Percentiles rank a stretch among this genome's conserved stretches.
Evolutionary conservation across 2,329 filamentous ascomycete genomes (phyloP).

Genomic region (Colletotrichum sp.): DNA sequence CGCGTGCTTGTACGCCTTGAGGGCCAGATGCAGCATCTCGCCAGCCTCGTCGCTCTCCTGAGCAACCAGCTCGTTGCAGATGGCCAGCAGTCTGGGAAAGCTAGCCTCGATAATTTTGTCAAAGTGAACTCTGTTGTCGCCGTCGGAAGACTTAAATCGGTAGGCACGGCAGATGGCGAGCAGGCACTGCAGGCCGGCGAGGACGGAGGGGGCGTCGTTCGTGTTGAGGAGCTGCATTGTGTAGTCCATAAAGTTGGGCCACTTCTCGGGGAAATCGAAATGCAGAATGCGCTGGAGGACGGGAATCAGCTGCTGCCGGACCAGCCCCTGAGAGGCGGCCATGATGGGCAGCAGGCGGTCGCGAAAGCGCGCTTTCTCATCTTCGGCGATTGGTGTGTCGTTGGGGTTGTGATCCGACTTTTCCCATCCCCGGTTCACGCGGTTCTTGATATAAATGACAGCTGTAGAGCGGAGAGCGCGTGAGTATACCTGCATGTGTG

Average conservation of each 20-base stretch:
- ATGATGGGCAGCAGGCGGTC: slow-evolving; percentile 89
- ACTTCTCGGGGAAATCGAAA: slow-evolving; percentile 91
- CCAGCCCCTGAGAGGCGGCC: slow-evolving; percentile 77
- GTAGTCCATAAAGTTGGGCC: slow-evolving; percentile 94
- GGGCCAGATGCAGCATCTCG: slow-evolving; percentile 92
- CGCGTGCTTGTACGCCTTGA: slow-evolving; percentile 98
- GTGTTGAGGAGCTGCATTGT: slow-evolving; percentile 88
- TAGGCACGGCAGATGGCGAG: slow-evolving; percentile 95
- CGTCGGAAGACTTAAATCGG: slow-evolving; percentile 84
- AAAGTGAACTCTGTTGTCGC: slow-evolving; percentile 80
- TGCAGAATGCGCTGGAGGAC: slow-evolving; percentile 95
- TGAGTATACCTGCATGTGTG: neutral
- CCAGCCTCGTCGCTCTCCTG: slow-evolving; percentile 94
- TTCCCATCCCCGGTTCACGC: slow-evolving; percentile 91
- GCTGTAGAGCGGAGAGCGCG: slow-evolving; percentile 56
- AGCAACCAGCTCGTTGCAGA: slow-evolving; percentile 87
- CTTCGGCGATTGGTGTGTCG: slow-evolving; percentile 80
- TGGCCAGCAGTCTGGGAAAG: slow-evolving; percentile 85
- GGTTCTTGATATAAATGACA: slow-evolving; percentile 97
- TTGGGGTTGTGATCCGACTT: slow-evolving; percentile 75
- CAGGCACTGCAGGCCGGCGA: slow-evolving; percentile 92
- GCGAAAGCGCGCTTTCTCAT: slow-evolving; percentile 86
- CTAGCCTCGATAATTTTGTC: slow-evolving; percentile 92
- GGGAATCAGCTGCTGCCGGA: slow-evolving; percentile 92
- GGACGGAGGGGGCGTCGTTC: slow-evolving; percentile 84